phyloP scores from a whole-genome alignment of 208 protist genomes.

The Jaenimonas drosophilae region DNA sequence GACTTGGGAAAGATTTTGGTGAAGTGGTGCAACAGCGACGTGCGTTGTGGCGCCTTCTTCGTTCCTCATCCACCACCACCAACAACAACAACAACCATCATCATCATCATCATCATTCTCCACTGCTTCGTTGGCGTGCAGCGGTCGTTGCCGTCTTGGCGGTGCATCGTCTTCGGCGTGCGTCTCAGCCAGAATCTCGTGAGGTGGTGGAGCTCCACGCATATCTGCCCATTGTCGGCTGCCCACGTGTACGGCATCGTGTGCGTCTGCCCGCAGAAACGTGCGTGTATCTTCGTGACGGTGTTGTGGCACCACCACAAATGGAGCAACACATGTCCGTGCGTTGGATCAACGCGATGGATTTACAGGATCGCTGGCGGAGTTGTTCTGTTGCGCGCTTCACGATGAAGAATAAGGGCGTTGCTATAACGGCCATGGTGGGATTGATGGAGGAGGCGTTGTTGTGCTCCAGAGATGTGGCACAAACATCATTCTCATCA shows the following conservation, averaged over 20 bases:
- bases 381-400: no score
- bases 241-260: slow-evolving; percentile 8
- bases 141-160: slow-evolving; percentile 32
- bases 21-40: slow-evolving; percentile 35
- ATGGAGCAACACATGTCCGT: neutral
- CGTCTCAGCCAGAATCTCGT: no score
- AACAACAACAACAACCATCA: no score
- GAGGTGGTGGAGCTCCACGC: slow-evolving; percentile 4
- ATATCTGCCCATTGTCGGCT: slow-evolving; percentile 4
- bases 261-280: slow-evolving; percentile 18
- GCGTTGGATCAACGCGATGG: no score
- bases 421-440: no score
- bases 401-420: no score
- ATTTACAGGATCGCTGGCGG: no score
- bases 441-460: no score
- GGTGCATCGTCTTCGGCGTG: slow-evolving; percentile 11
- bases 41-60: slow-evolving; percentile 21
- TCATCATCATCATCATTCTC: neutral
- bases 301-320: neutral
- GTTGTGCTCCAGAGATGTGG: no score
- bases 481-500: no score
- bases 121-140: slow-evolving; percentile 13
- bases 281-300: slow-evolving; percentile 2
- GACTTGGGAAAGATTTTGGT: slow-evolving; percentile 18
- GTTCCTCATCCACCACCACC: neutral